phyloP scores from a whole-genome alignment of 768 basidiomycete genomes.

The Russula abietina region DNA sequence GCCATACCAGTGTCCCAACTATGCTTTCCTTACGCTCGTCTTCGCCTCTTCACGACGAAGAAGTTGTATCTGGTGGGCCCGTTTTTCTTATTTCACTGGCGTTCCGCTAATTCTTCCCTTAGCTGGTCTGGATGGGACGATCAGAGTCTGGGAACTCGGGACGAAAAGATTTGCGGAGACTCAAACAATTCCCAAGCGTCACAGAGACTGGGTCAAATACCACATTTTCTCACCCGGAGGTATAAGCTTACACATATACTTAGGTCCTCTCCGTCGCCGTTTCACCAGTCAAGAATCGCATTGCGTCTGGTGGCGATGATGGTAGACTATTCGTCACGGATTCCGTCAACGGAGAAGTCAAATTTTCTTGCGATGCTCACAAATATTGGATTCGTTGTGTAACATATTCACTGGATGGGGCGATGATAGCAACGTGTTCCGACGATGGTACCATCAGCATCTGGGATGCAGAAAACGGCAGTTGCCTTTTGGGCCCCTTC shows the following conservation, averaged over 20 bases:
- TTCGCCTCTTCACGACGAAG: neutral
- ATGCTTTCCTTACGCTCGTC: constrained; percentile 1
- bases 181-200: neutral
- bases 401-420: constrained; percentile 20
- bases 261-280: constrained; percentile 4
- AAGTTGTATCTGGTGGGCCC: constrained; percentile 1
- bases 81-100: too few relatives aligned
- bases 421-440: constrained; percentile 21
- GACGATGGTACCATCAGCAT: constrained; percentile 16
- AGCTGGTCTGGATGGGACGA: constrained; percentile 15
- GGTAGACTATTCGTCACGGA: constrained; percentile 7
- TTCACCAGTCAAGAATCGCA: neutral
- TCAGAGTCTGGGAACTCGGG: constrained; percentile 4
- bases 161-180: neutral
- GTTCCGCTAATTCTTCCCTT: neutral
- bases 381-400: constrained; percentile 17
- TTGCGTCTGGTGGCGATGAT: constrained; percentile 11
- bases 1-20: neutral
- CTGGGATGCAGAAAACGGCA: constrained; percentile 18
- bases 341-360: neutral
- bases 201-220: constrained; percentile 9
- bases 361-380: neutral
- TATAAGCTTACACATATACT: neutral
- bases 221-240: too few relatives aligned
- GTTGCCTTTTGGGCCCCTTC: neutral